These are phyloP conservation scores for Schizosaccharomyces cryophilus DNA, from an alignment of 805 yeast species.

Conservation along the genomic window DNA sequence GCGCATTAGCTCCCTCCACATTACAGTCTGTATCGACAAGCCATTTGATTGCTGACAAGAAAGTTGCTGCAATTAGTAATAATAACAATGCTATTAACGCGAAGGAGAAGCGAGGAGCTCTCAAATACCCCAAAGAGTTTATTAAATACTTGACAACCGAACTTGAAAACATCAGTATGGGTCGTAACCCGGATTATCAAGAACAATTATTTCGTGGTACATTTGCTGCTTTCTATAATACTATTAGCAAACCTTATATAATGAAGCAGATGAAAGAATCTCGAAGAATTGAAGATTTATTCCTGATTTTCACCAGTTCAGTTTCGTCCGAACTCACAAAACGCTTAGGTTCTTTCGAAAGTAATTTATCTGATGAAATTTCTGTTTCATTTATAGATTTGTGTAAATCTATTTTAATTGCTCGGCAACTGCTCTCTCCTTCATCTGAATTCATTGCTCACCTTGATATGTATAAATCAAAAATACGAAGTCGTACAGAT, in stretches of 20 bases:
- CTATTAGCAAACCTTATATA: slow-evolving; percentile 26
- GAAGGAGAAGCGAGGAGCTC: neutral
- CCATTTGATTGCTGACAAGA: neutral
- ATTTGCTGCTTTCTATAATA: slow-evolving; percentile 38
- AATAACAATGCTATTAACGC: neutral
- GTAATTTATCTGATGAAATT: neutral
- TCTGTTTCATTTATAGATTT: neutral
- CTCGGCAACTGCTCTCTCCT: neutral
- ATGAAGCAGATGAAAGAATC: slow-evolving; percentile 15
- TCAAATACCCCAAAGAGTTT: slow-evolving; percentile 12
- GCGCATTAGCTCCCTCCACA: neutral
- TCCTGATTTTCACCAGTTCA: slow-evolving; percentile 14
- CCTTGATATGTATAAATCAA: neutral
- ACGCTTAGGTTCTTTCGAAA: slow-evolving; percentile 8
- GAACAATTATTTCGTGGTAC: slow-evolving; percentile 32
- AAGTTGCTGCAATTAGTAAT: neutral
- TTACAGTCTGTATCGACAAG: neutral
- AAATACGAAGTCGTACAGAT: neutral
- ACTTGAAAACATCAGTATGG: slow-evolving; percentile 26
- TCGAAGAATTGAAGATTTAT: slow-evolving; percentile 15
- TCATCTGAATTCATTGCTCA: neutral
- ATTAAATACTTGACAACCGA: slow-evolving; percentile 15
- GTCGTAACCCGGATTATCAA: slow-evolving; percentile 14
- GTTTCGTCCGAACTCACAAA: slow-evolving; percentile 12
- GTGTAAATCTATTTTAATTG: neutral